Conservation (phyloP, 2,329 filamentous ascomycete genomes). For the Cryoendolithus antarcticus region DNA sequence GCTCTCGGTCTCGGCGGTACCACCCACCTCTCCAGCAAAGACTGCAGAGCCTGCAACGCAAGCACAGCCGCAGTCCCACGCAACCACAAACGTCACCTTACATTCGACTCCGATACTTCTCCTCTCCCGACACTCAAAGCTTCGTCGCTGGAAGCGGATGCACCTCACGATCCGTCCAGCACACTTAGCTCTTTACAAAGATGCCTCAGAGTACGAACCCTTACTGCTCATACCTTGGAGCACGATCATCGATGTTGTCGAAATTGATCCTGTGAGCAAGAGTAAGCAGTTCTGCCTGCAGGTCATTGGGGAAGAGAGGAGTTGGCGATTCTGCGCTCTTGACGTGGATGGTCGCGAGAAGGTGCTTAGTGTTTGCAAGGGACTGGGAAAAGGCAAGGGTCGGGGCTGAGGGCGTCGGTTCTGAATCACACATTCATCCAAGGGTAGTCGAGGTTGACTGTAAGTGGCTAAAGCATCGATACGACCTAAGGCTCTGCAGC, state of each 20-base stretch:
- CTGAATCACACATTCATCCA: too few species aligned
- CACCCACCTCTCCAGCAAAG: neutral
- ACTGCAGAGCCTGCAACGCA: neutral
- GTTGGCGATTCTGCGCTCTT: constrained; percentile 43
- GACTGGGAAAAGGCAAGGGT: constrained; percentile 21
- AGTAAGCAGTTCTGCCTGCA: constrained; percentile 83
- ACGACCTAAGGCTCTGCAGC: too few species aligned
- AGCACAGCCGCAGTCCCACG: neutral
- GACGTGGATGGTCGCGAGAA: constrained; percentile 73
- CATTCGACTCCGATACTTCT: constrained; percentile 51
- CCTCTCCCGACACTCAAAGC: constrained; percentile 67
- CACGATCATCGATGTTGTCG: constrained; percentile 76
- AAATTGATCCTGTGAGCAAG: constrained; percentile 75
- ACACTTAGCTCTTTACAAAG: constrained; percentile 83
- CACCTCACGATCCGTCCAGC: constrained; percentile 85
- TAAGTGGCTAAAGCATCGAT: too few species aligned
- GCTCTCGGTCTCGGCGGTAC: too few species aligned
- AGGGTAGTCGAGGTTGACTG: too few species aligned
- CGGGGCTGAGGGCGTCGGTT: too few species aligned
- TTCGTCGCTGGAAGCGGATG: constrained; percentile 87
- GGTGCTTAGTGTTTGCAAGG: constrained; percentile 86
- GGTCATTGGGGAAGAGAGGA: constrained; percentile 79
- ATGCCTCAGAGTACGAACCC: constrained; percentile 79
- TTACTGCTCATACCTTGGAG: constrained; percentile 68
- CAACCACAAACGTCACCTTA: neutral